Evolutionary conservation across 202 grass and related monocot genomes (phyloP), one percentile per base, ranked within the genome.

Genomic region (Eragrostis tef): DNA sequence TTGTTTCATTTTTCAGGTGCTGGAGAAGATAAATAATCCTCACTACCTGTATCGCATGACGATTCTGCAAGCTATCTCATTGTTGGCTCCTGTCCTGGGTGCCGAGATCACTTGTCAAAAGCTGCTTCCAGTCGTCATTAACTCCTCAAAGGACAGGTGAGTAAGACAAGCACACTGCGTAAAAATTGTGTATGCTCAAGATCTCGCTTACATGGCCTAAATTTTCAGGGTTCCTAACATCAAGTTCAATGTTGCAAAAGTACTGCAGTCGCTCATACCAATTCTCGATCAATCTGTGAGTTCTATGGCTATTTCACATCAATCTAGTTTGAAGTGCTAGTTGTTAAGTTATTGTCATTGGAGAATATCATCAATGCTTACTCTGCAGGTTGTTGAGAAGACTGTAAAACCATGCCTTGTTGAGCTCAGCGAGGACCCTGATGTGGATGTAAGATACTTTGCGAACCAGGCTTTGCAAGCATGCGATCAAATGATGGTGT

Each of bases 241-340:
- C 45, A 94, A 94, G 42, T 94, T 94, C 87, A 94, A 94, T 64
- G 93, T 94, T 49, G 89, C 93, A 11, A 94, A 94, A 82, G 89
- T 94, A 20, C 48, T 94, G 11, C 85, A 90, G 36, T 85, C 87
- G 15, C 82, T 94, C 11, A 11, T 94, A 70, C 85, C 87, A 41
- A 82, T 90, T 70, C 85, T 94, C 36, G 89, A 92, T 63, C 89
- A 87, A 75, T 89, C 79, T 67, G 93, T 94, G 72, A 89, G 92
- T 81, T 10, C 52, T 62, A 72, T 48, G 22, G n/a, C n/a, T 61
- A 31, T 6, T 31, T 19, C 12, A n/a, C n/a, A n/a, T n/a, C n/a
- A n/a, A n/a, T n/a, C n/a, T n/a, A n/a, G n/a, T n/a, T n/a, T n/a
- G n/a, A n/a, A n/a, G n/a, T n/a, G n/a, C n/a, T n/a, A n/a, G n/a